Evolutionary conservation across 179 eudicot genomes (phyloP).

Genomic region (Beta lomatogona): DNA sequence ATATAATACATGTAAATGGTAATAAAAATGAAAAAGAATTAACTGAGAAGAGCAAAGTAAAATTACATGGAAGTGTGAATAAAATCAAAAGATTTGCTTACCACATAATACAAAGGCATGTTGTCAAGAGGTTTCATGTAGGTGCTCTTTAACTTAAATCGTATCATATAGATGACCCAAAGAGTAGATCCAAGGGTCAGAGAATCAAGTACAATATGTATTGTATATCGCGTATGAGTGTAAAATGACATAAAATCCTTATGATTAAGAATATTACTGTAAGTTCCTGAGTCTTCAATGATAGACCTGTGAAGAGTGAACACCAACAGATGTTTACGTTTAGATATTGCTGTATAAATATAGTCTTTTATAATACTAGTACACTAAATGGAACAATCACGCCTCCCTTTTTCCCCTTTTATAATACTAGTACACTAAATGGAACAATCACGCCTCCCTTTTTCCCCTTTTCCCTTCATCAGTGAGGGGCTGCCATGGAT

Average conservation of each 20-base stretch:
- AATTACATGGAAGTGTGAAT: background rate
- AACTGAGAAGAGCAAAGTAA: too few relatives aligned
- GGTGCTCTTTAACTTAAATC: conserved; percentile 66
- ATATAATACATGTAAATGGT: background rate
- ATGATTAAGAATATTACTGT: conserved; percentile 64
- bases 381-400: too few relatives aligned
- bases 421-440: too few relatives aligned
- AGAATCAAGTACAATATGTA: conserved; percentile 68
- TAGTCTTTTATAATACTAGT: too few relatives aligned
- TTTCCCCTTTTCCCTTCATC: too few relatives aligned
- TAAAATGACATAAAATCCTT: conserved; percentile 49
- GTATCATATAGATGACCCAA: conserved; percentile 90
- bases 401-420: too few relatives aligned
- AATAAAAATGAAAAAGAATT: background rate
- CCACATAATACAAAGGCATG: conserved; percentile 70
- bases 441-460: too few relatives aligned
- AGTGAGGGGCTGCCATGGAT: too few relatives aligned
- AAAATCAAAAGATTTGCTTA: conserved; percentile 26
- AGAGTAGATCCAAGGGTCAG: conserved; percentile 58
- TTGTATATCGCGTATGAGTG: conserved; percentile 63
- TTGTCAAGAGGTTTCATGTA: conserved; percentile 67
- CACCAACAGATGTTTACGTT: background rate
- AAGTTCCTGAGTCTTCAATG: conserved; percentile 84
- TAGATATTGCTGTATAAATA: too few relatives aligned
- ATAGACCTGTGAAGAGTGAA: conserved; percentile 55